Conservation (phyloP, 805 yeast species). For the Cyberlindnera mrakii region DNA sequence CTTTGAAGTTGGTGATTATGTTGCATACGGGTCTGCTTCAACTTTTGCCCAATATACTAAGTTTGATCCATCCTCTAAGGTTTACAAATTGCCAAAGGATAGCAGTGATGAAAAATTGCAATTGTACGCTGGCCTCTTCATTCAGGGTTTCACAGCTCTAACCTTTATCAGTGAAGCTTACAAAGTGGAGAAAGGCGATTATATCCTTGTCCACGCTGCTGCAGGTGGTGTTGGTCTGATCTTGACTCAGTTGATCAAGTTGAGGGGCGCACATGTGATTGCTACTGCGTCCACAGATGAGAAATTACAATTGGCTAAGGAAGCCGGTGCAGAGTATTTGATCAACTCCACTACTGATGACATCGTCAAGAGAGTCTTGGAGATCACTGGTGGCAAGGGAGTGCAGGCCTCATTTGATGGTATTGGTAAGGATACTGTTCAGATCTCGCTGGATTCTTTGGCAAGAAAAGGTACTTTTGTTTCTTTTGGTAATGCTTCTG, state of each 20-base stretch:
- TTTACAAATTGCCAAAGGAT: conserved; percentile 44
- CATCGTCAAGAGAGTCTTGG: conserved; percentile 46
- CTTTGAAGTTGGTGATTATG: conserved; percentile 63
- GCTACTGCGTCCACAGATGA: conserved; percentile 78
- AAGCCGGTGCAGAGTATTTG: conserved; percentile 70
- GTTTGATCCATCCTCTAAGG: conserved; percentile 27
- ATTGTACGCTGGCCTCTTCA: conserved; percentile 50
- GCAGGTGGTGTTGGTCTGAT: conserved; percentile 92
- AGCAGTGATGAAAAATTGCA: conserved; percentile 44
- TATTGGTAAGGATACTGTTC: conserved; percentile 73
- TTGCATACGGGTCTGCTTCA: conserved; percentile 45
- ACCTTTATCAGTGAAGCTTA: conserved; percentile 65
- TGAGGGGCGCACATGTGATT: conserved; percentile 72
- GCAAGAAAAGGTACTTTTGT: conserved; percentile 71
- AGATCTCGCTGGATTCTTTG: conserved; percentile 51
- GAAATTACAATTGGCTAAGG: conserved; percentile 60
- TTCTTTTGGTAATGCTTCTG: conserved; percentile 82
- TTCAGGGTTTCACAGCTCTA: conserved; percentile 78
- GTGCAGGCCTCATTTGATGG: conserved; percentile 67
- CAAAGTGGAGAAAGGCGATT: conserved; percentile 62
- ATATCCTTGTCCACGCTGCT: conserved; percentile 79
- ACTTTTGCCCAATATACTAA: conserved; percentile 76
- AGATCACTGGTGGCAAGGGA: conserved; percentile 61
- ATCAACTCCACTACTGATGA: conserved; percentile 53
- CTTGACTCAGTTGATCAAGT: conserved; percentile 50